Percentiles rank a stretch among this genome's conserved stretches.
phyloP scores from a whole-genome alignment of 2,329 filamentous ascomycete genomes.

The Aureobasidium sp. region DNA sequence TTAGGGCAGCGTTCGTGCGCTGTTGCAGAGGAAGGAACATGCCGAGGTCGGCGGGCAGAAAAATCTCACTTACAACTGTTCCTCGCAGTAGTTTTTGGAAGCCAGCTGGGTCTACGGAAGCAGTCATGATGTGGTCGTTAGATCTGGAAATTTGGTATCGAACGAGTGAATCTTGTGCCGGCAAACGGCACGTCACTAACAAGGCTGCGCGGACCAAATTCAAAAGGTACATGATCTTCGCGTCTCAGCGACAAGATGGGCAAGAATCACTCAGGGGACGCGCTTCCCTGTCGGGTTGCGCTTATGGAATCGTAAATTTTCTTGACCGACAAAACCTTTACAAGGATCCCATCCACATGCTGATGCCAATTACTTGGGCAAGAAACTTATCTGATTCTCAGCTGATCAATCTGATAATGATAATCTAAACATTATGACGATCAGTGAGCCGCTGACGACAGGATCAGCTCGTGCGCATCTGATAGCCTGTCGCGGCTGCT shows the following conservation, averaged over 20 bases:
- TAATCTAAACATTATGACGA: neutral
- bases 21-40: neutral
- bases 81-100: neutral
- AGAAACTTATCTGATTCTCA: conserved; percentile 4
- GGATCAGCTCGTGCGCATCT: neutral
- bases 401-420: neutral
- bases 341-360: neutral
- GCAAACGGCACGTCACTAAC: neutral
- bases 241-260: neutral
- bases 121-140: neutral
- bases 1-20: conserved; percentile 2
- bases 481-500: neutral
- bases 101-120: neutral
- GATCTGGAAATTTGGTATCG: neutral
- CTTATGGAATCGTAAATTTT: too few species aligned
- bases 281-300: too few species aligned
- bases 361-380: neutral
- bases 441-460: conserved; percentile 4
- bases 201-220: neutral
- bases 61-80: neutral
- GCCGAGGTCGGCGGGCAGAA: conserved; percentile 8
- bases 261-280: too few species aligned
- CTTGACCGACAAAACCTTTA: neutral
- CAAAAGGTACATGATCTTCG: neutral
- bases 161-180: neutral